Percentiles rank a stretch among this genome's conserved stretches.
phyloP scores from a whole-genome alignment of 441 rosid species.

The Brassica hybrid region DNA sequence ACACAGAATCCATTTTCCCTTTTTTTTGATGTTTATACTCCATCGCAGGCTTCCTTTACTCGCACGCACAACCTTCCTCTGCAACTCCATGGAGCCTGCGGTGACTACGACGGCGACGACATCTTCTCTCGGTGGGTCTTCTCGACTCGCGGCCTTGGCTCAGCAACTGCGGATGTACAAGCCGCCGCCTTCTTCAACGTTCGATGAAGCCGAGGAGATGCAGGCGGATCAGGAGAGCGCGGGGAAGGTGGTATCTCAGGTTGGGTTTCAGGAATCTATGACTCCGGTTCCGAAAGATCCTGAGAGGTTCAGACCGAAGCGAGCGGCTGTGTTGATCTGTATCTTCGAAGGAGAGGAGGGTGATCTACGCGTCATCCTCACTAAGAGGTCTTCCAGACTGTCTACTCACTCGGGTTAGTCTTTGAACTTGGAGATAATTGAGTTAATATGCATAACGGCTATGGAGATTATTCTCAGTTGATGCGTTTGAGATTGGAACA shows the following conservation, averaged over 20 bases:
- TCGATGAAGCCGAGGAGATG: slow-evolving; percentile 65
- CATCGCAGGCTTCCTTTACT: slow-evolving; percentile 41
- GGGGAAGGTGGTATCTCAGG: slow-evolving; percentile 76
- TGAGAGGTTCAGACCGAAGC: slow-evolving; percentile 68
- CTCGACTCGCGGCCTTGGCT: slow-evolving; percentile 60
- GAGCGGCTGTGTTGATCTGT: slow-evolving; percentile 89
- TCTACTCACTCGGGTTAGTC: slow-evolving; percentile 74
- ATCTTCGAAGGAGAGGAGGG: slow-evolving; percentile 80
- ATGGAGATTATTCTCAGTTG: neutral
- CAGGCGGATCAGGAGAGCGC: slow-evolving; percentile 56
- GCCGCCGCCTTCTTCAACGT: slow-evolving; percentile 56
- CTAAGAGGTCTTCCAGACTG: slow-evolving; percentile 77
- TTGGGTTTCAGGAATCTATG: slow-evolving; percentile 80
- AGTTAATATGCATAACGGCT: neutral
- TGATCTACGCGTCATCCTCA: slow-evolving; percentile 78
- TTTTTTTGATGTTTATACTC: slow-evolving; percentile 52
- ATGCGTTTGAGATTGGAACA: neutral
- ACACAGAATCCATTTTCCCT: slow-evolving; percentile 12
- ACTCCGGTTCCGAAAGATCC: slow-evolving; percentile 52
- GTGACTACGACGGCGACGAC: neutral
- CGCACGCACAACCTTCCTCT: slow-evolving; percentile 31
- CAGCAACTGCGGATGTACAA: slow-evolving; percentile 83
- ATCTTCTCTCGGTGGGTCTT: slow-evolving; percentile 40
- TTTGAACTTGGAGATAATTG: neutral
- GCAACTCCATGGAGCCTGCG: slow-evolving; percentile 55